Base-by-base conservation (phyloP, 148 eudicot species). In the Rhododendron vialii region DNA sequence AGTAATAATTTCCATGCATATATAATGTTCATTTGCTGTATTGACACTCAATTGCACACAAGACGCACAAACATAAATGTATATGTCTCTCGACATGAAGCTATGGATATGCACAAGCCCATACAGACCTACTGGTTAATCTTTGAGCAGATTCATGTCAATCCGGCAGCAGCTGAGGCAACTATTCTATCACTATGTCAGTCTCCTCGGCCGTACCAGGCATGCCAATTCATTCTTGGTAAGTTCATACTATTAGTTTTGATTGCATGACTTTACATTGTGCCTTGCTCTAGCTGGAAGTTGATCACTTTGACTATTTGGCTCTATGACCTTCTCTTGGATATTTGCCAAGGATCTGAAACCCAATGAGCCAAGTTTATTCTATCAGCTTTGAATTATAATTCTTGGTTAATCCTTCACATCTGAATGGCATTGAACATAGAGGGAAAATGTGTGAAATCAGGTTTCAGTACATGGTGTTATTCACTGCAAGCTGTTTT, bases 141-240 rank as follows among this genome's bases (percentile, higher is more conserved):
- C 33, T 67, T 65, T 51, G 55, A 53, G 74, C 94, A 98, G 99
- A 94, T 94, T 93, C 92, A 94, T 92, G 91, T 88, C 55, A 95
- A 98, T 88, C 99, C 98, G 48, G 93, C 95, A 48, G 95, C 89
- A 76, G 98, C 98, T 5, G 99, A 98, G 92, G 95, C 96, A 78
- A 92, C 99, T 80, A 90, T 98, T 85, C 91, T 93, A 86, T 93
- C 98, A 43, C 92, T 98, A 84, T 89, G 95, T 88, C 95, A 92
- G 87, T 94, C 96, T 77, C 88, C 95, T 81, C 93, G 88, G 80
- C 99, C 99, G 10, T 98, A 98, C 88, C 95, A 92, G 80, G 90
- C 96, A 86, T 98, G 99, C 81, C 93, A 93, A 86, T 98, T 91
- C 87, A 98, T 98, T 91, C 93, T 98, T 86, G 98, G 99, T 98